Evolutionary conservation across 208 protist species (phyloP), one percentile per base, ranked within the genome.

Genomic region (Leishmania guyanensis): DNA sequence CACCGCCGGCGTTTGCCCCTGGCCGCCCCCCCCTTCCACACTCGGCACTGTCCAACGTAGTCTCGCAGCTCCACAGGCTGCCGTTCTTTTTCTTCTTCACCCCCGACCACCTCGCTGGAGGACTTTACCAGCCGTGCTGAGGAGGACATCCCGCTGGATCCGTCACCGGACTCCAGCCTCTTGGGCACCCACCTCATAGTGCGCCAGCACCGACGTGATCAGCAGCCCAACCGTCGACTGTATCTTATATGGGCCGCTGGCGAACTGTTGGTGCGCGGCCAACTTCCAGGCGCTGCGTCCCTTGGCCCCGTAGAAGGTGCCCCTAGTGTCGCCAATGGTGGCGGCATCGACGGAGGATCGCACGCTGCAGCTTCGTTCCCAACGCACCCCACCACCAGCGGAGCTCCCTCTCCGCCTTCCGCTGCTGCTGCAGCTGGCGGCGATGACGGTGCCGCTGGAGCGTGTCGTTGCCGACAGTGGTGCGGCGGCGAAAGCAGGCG

Each of bases 171-270:
- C 26, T 82, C 88, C 33, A 92, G 91, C 58, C 86, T 83, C n/a
- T 83, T 96, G 22, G 43, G 89, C 89, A 6, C 81, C 86, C 12
- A 80, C 43, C 43, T 92, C 16, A 81, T 96, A 62, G 85, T 95
- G 53, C 89, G 91, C 8, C 86, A 92, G 80, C 90, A 94, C 78
- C 91, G 89, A 20, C 74, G 76, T 17, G 87, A 93, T 62, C 93
- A 96, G 73, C 77, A 87, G 60, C 85, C 85, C 33, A 91, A 88
- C 79, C 86, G 86, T 26, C 90, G 89, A 76, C 91, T 96, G 89
- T 95, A 84, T 78, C 76, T 96, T 65, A 91, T 94, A 88, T 96
- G 91, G 91, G 91, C 91, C 20, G 56, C 78, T 22, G 93, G 93
- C 0, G 78, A 84, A 20, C 72, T 93, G 16, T 10, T 69, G 5